A percentile compares a stretch with the other conserved stretches of the same genome.
phyloP scores from a whole-genome alignment of 75 land plant species.

The Larix kaempferi region DNA sequence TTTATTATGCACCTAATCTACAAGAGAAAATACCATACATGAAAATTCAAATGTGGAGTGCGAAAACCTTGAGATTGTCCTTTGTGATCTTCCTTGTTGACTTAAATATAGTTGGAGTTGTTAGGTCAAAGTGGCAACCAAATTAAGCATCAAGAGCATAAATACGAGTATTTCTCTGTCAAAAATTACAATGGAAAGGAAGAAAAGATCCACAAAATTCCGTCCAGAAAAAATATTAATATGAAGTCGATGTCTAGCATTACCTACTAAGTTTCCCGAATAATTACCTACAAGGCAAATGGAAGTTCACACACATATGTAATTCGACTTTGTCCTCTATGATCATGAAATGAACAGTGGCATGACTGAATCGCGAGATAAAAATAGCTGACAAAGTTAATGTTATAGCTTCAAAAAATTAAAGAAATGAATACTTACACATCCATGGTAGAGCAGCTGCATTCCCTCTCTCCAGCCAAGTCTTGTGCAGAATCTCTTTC shows the following conservation, averaged over 20 bases:
- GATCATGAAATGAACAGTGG: neutral
- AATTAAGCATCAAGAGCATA: neutral
- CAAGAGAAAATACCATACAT: no score
- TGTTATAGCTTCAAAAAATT: neutral
- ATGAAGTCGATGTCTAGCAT: no score
- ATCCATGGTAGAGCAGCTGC: neutral
- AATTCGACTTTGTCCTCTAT: neutral
- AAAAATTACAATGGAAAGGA: neutral
- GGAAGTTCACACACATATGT: neutral
- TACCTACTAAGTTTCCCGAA: no score
- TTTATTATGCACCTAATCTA: no score
- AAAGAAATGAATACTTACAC: neutral
- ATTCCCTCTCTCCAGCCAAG: slow-evolving; percentile 2
- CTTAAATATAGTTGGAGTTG: no score
- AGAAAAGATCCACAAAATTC: neutral
- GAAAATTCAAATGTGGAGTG: no score
- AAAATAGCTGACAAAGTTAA: neutral
- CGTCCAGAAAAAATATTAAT: neutral
- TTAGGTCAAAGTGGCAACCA: neutral
- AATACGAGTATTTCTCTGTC: neutral
- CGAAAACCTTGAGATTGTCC: no score
- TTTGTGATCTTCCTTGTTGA: no score
- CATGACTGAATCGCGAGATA: neutral
- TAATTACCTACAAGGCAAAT: neutral
- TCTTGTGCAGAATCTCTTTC: slow-evolving; percentile 4